Evolutionary conservation across 345 rosid genomes (phyloP), one percentile per base, ranked within the genome.

Genomic region (Hypericum perforatum): DNA sequence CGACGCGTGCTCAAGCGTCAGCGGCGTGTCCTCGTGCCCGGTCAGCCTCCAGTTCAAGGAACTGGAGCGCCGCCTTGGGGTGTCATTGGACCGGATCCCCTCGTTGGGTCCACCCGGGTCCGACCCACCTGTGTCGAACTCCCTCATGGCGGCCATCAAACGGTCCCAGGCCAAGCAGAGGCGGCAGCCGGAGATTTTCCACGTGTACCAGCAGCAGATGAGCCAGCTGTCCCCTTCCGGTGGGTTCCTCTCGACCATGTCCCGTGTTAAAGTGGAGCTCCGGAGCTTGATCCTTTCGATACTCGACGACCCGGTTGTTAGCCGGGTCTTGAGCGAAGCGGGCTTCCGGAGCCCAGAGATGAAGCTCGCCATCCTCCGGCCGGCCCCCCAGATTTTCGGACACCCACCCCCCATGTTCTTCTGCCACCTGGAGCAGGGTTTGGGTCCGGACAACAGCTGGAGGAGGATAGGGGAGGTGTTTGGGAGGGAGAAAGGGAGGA

Each of bases 91-190:
- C 63, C 81, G 97, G 16, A 80, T 81, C 60, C 84, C 87, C n/a
- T 74, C 95, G 16, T 74, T 92, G 16, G 65, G 79, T 59, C 92
- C 73, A 49, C 61, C 53, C 57, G 56, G 45, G 50, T 77, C 70
- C 32, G 89, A 85, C 39, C 87, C 86, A 0, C 88, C 92, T 0
- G 84, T 91, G 0, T 87, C 96, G 5, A 87, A 91, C 70, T 85
- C 98, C 0, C 83, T 91, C 56, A 87, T 91, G 98, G 98, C 98
- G 6, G 98, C 98, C 6, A 87, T 91, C 58, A 87, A 87, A 62
- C 78, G 98, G 9, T 85, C 98, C 7, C 98, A 91, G 66, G 96
- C 98, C 16, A 85, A 82, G 49, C 98, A 91, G 42, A 73, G 96
- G 39, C 68, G 96, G 9, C 82, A 78, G 41, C 98, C 95, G 0